Conservation (phyloP, 2,329 filamentous ascomycete species). For the Cercospora canescens region DNA sequence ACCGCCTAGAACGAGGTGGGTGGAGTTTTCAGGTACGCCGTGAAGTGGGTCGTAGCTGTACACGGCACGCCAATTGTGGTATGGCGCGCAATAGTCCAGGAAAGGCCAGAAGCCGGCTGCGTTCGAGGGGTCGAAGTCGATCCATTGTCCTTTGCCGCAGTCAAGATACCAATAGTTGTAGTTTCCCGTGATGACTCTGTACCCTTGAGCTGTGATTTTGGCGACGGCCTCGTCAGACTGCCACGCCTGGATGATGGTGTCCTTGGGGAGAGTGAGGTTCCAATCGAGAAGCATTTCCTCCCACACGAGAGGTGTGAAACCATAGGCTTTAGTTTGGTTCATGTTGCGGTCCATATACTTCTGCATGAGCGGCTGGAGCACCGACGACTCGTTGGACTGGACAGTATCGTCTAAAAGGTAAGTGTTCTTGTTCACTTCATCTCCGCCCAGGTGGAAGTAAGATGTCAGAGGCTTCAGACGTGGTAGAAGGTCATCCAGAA, state of each 20-base stretch:
- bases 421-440: constrained; percentile 78
- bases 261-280: constrained; percentile 70
- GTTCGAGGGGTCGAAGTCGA: constrained; percentile 64
- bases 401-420: constrained; percentile 75
- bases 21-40: constrained; percentile 61
- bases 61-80: constrained; percentile 78
- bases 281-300: constrained; percentile 81
- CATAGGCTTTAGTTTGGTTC: constrained; percentile 58
- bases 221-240: constrained; percentile 63
- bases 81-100: constrained; percentile 76
- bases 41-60: constrained; percentile 76
- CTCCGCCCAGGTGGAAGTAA: constrained; percentile 85
- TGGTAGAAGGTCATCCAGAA: constrained; percentile 77
- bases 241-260: constrained; percentile 81
- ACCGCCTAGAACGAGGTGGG: constrained; percentile 73
- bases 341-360: constrained; percentile 73
- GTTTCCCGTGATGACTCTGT: constrained; percentile 72
- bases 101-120: constrained; percentile 65
- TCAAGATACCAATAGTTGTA: constrained; percentile 77
- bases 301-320: constrained; percentile 77
- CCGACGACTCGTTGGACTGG: constrained; percentile 60
- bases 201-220: constrained; percentile 60
- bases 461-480: constrained; percentile 66
- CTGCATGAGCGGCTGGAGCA: constrained; percentile 76
- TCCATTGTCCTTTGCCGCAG: constrained; percentile 78